Conservation (phyloP, 2,329 filamentous ascomycete species). For the Aspergillus nomiae region DNA sequence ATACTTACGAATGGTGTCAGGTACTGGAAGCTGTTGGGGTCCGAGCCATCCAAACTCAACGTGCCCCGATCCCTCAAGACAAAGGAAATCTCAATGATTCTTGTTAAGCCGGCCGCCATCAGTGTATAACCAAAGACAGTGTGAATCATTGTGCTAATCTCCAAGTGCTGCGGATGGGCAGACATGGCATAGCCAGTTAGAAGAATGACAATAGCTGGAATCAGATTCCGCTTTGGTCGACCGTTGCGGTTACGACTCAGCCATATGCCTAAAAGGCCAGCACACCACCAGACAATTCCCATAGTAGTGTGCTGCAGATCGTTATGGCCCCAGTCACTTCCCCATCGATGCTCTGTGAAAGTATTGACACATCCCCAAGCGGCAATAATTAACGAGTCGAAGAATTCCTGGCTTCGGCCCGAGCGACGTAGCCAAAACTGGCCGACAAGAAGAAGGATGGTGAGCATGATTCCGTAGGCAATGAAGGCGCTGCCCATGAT, state of each 20-base stretch:
- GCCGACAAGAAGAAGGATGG: slow-evolving; percentile 82
- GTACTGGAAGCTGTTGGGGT: slow-evolving; percentile 73
- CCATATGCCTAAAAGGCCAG: slow-evolving; percentile 89
- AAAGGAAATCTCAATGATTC: slow-evolving; percentile 91
- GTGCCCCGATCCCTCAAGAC: slow-evolving; percentile 73
- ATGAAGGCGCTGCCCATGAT: slow-evolving; percentile 99
- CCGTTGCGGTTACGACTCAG: slow-evolving; percentile 82
- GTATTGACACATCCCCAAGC: slow-evolving; percentile 97
- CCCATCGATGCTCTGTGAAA: slow-evolving; percentile 97
- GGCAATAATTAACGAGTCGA: slow-evolving; percentile 86
- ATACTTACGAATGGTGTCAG: slow-evolving; percentile 68
- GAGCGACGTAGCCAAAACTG: slow-evolving; percentile 82
- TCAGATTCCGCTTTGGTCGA: slow-evolving; percentile 84
- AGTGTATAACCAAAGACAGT: slow-evolving; percentile 89
- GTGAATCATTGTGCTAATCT: slow-evolving; percentile 85
- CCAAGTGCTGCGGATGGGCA: slow-evolving; percentile 79
- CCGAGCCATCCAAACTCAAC: slow-evolving; percentile 65
- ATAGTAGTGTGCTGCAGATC: slow-evolving; percentile 98
- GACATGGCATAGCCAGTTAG: slow-evolving; percentile 97
- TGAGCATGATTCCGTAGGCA: slow-evolving; percentile 85
- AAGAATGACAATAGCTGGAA: slow-evolving; percentile 87
- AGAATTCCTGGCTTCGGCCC: slow-evolving; percentile 93
- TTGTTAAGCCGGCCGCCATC: slow-evolving; percentile 81
- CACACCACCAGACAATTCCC: slow-evolving; percentile 99
- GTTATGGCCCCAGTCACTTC: slow-evolving; percentile 82